Conservation (phyloP, 805 yeast genomes). For the Isabelozyma heimii region DNA sequence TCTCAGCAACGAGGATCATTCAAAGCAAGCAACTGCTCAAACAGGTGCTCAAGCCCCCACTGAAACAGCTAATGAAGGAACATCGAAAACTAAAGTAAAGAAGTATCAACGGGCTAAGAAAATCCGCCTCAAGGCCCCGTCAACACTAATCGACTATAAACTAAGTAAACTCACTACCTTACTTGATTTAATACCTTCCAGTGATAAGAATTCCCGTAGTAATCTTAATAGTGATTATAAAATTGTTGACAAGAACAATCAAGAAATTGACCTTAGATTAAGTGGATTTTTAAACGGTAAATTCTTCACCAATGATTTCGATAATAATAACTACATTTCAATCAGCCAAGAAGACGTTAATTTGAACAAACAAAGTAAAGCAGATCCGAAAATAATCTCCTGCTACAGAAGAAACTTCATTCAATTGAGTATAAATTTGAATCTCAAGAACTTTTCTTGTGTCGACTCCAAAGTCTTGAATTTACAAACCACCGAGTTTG, state of each 20-base stretch:
- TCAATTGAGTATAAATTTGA: slow-evolving; percentile 29
- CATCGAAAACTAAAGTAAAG: slow-evolving; percentile 8
- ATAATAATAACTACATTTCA: slow-evolving; percentile 31
- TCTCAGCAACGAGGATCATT: background rate
- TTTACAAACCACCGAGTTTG: slow-evolving; percentile 32
- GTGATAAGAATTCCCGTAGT: slow-evolving; percentile 5
- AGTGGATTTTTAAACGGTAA: slow-evolving; percentile 43
- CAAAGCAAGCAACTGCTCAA: background rate
- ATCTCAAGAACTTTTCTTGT: slow-evolving; percentile 22
- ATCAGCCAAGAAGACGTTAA: slow-evolving; percentile 9
- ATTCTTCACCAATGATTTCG: slow-evolving; percentile 39
- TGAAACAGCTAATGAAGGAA: slow-evolving; percentile 4
- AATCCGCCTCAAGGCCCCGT: slow-evolving; percentile 5
- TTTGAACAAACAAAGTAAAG: slow-evolving; percentile 1
- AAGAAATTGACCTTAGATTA: slow-evolving; percentile 21
- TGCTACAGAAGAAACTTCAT: slow-evolving; percentile 46
- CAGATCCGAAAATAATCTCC: slow-evolving; percentile 37
- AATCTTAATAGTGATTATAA: slow-evolving; percentile 15
- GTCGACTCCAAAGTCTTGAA: slow-evolving; percentile 23
- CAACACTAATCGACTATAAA: slow-evolving; percentile 22
- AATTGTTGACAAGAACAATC: slow-evolving; percentile 27
- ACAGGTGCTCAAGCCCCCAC: background rate
- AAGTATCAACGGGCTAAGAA: slow-evolving; percentile 5
- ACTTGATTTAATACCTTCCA: slow-evolving; percentile 24
- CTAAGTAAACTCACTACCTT: slow-evolving; percentile 21